Evolutionary conservation across 2,329 filamentous ascomycete genomes (phyloP).

Genomic region (Fusarium chlamydosporum): DNA sequence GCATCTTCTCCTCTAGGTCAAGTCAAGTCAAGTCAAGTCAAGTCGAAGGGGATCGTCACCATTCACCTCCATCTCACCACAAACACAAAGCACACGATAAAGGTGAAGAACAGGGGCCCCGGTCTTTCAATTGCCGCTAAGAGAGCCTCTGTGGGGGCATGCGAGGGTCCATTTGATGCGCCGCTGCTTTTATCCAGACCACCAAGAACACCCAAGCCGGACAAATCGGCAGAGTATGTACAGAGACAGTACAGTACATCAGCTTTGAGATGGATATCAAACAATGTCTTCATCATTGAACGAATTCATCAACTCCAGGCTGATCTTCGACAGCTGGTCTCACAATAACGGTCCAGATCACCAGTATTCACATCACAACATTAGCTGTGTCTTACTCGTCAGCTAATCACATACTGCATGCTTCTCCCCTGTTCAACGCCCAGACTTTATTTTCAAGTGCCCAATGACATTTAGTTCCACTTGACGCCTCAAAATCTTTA

Average conservation of each 20-base stretch:
- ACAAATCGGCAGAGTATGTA: conserved; percentile 34
- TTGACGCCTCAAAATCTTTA: conserved; percentile 26
- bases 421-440: conserved; percentile 31
- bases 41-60: conserved; percentile 29
- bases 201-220: conserved; percentile 38
- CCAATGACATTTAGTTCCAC: conserved; percentile 16
- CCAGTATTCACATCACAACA: not conserved
- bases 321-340: conserved; percentile 1
- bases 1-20: conserved; percentile 17
- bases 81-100: conserved; percentile 7
- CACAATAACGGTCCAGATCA: conserved; percentile 21
- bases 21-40: conserved; percentile 18
- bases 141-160: conserved; percentile 44
- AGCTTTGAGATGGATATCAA: not conserved
- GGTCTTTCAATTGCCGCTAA: conserved; percentile 42
- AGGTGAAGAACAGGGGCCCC: conserved; percentile 25
- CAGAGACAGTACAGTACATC: not conserved
- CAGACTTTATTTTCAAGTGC: conserved; percentile 21
- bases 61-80: conserved; percentile 12
- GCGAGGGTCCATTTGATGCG: conserved; percentile 35
- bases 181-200: conserved; percentile 41
- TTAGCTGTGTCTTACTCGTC: conserved; percentile 26
- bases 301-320: too few relatives aligned
- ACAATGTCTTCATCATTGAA: not conserved
- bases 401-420: conserved; percentile 26